phyloP scores from a whole-genome alignment of 2,329 filamentous ascomycete genomes.

The Amauroascus niger region DNA sequence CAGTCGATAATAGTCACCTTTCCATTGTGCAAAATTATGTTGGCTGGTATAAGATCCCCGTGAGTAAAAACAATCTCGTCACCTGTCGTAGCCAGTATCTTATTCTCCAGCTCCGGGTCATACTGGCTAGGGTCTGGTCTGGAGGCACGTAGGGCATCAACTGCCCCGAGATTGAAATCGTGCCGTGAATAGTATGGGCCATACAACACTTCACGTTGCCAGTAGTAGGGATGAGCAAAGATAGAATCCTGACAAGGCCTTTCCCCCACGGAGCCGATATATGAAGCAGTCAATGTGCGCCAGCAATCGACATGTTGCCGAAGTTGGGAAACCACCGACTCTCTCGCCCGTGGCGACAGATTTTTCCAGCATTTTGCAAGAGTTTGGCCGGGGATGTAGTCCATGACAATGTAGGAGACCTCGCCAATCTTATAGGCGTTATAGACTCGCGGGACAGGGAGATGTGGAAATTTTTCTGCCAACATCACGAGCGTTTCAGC shows the following conservation, averaged over 20 bases:
- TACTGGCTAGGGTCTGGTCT: slow-evolving; percentile 8
- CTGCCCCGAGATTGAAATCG: slow-evolving; percentile 8
- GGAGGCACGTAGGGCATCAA: slow-evolving; percentile 1
- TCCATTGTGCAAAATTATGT: neutral
- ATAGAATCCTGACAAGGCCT: slow-evolving; percentile 7
- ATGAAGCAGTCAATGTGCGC: slow-evolving; percentile 5
- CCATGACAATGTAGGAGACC: slow-evolving; percentile 11
- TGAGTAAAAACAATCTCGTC: slow-evolving; percentile 23
- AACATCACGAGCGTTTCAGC: slow-evolving; percentile 19
- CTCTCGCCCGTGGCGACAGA: neutral
- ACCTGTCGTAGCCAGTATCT: slow-evolving; percentile 12
- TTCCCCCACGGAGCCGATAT: slow-evolving; percentile 4
- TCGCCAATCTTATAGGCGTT: slow-evolving; percentile 10
- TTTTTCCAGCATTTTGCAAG: slow-evolving; percentile 3
- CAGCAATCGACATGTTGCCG: slow-evolving; percentile 1
- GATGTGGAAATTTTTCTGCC: slow-evolving; percentile 13
- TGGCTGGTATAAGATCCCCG: neutral
- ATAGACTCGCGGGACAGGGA: slow-evolving; percentile 1
- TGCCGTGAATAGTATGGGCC: slow-evolving; percentile 9
- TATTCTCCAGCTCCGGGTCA: slow-evolving; percentile 3
- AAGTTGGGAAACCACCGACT: neutral
- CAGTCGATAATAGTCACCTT: slow-evolving; percentile 7
- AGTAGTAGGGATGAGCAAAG: neutral
- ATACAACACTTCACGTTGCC: slow-evolving; percentile 3
- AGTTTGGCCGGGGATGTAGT: neutral